These are phyloP conservation scores for Monosporascus sp. DNA, from an alignment of 2,329 filamentous ascomycete species.

Conservation along the genomic window DNA sequence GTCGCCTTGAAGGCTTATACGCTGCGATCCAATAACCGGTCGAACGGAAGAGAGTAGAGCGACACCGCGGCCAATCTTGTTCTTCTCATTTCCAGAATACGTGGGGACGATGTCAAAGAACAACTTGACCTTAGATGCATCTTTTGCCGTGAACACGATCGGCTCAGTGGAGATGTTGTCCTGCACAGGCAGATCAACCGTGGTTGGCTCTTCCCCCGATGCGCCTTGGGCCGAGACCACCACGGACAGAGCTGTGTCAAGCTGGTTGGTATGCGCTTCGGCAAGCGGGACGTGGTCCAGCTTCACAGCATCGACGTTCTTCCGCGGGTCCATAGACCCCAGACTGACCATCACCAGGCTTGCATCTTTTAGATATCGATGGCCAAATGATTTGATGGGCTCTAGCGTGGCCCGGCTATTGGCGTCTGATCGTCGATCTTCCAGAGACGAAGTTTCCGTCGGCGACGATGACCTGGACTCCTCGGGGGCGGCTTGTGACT, in stretches of 20 bases:
- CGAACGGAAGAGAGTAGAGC: slow-evolving; percentile 83
- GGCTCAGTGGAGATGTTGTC: slow-evolving; percentile 93
- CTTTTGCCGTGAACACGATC: slow-evolving; percentile 77
- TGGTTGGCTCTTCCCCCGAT: slow-evolving; percentile 69
- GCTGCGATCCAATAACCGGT: slow-evolving; percentile 72
- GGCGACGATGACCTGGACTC: slow-evolving; percentile 21
- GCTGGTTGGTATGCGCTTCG: slow-evolving; percentile 84
- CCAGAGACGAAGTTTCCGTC: slow-evolving; percentile 54
- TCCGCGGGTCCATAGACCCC: slow-evolving; percentile 90
- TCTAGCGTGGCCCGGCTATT: slow-evolving; percentile 52
- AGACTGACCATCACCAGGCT: slow-evolving; percentile 88
- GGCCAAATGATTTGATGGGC: slow-evolving; percentile 90
- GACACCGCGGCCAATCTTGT: slow-evolving; percentile 83
- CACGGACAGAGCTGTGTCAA: slow-evolving; percentile 89
- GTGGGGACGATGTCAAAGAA: slow-evolving; percentile 94
- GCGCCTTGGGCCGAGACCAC: slow-evolving; percentile 85
- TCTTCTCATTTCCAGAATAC: slow-evolving; percentile 83
- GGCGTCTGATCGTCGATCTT: slow-evolving; percentile 50
- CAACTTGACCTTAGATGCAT: slow-evolving; percentile 77
- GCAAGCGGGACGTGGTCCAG: slow-evolving; percentile 83
- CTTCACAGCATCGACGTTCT: slow-evolving; percentile 71
- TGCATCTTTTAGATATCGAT: slow-evolving; percentile 85
- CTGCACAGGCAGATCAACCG: slow-evolving; percentile 88
- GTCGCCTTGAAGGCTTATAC: slow-evolving; percentile 90
- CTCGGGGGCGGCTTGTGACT: slow-evolving; percentile 23